Conservation (phyloP, 129 eudicot genomes). For the Lactuca saligna region DNA sequence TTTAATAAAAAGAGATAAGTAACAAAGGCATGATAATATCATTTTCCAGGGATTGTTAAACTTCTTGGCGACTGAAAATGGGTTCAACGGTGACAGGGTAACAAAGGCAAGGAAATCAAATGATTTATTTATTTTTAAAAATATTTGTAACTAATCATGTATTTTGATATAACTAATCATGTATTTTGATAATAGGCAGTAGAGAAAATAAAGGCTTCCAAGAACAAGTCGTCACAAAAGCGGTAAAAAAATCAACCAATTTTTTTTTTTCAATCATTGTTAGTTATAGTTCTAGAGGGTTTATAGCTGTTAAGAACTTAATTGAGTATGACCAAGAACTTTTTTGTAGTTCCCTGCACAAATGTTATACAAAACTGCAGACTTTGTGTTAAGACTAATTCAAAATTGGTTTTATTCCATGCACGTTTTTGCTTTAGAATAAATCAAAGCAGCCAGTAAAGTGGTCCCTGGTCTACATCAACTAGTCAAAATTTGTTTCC, state of each 20-base stretch:
- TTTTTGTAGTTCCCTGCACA: no score
- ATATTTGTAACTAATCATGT: background rate
- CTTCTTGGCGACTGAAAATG: conserved; percentile 85
- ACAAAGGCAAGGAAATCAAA: conserved; percentile 50
- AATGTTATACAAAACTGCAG: no score
- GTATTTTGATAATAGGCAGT: conserved; percentile 41
- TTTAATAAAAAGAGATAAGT: background rate
- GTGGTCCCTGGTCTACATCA: no score
- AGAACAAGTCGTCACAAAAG: conserved; percentile 82
- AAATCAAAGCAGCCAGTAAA: no score
- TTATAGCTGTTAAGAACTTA: no score
- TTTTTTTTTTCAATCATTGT: no score
- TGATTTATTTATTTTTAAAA: background rate
- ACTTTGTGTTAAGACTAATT: no score
- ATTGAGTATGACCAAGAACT: no score
- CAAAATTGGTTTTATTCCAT: no score
- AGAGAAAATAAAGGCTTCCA: conserved; percentile 93
- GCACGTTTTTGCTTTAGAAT: no score
- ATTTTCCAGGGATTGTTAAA: conserved; percentile 69
- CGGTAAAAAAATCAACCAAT: conserved; percentile 45
- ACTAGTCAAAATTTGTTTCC: no score
- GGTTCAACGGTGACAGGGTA: conserved; percentile 86
- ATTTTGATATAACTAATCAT: conserved; percentile 1
- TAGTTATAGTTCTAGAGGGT: no score
- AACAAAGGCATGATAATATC: background rate